Evolutionary conservation across 1,139 yeast species (phyloP), one percentile per base, ranked within the genome.

Genomic region (Protomyces macrosporus): DNA sequence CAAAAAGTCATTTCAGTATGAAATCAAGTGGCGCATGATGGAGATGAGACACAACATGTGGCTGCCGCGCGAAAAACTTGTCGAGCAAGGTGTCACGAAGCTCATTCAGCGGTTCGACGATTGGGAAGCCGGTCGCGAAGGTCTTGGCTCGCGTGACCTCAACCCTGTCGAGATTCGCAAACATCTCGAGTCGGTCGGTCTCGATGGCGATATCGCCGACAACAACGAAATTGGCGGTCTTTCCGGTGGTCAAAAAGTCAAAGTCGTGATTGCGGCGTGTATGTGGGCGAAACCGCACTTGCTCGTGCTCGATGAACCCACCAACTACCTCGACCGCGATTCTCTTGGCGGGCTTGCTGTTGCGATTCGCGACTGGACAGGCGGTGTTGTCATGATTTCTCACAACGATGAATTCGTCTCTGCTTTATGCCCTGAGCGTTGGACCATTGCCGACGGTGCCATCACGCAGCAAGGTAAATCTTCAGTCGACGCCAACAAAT

Each of bases 231-330:
- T 93, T 83, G 98, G 98, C 30, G 90, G 97, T 9, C 81, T 93
- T 68, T 90, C 97, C 51, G 98, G 98, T 74, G 98, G 98, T 71
- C 98, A 93, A 80, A 82, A 91, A 74, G 98, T 93, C 68, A 93
- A 93, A 78, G 98, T 93, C 68, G 98, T 93, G 68, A 91, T 93
- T 80, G 98, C 98, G 16, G 98, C 98, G 77, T 98, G 98, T 69
- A 93, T 93, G 95, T 93, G 98, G 98, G 91, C 93, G 78, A 93
- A 93, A 75, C 98, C 98, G n/a, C 98, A 93, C 77, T 83, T 93
- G 77, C 83, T 93, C 69, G 98, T 93, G 52, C 82, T 93, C 69
- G 98, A 93, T 77, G 98, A 93, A 83, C 98, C 98, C 74, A 93
- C 98, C 72, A 93, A 93, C 79, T 93, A 93, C 81, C 82, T 93